phyloP scores from a whole-genome alignment of 257 asterid species.

The Penstemon eatonii region DNA sequence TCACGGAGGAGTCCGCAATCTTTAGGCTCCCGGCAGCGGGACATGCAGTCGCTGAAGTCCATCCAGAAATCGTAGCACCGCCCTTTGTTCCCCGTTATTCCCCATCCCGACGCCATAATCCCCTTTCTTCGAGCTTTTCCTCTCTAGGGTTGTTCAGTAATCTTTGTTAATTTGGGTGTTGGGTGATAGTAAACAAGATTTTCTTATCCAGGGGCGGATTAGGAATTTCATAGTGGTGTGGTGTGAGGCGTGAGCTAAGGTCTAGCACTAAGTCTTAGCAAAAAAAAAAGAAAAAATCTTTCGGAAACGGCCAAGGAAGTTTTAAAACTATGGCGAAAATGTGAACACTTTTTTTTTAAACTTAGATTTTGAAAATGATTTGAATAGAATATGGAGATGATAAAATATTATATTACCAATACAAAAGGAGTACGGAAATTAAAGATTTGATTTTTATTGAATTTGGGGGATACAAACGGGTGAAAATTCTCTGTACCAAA shows the following conservation, averaged over 20 bases:
- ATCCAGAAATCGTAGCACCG: constrained; percentile 98
- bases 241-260: too few species aligned
- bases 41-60: constrained; percentile 95
- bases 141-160: constrained; percentile 34
- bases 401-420: too few species aligned
- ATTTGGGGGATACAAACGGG: too few species aligned
- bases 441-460: too few species aligned
- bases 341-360: neutral
- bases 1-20: constrained; percentile 90
- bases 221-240: neutral
- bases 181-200: neutral
- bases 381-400: too few species aligned
- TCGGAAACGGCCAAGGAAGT: neutral
- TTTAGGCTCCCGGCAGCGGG: constrained; percentile 83
- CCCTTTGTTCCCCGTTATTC: constrained; percentile 94
- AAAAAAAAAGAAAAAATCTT: too few species aligned
- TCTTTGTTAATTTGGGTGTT: constrained; percentile 21
- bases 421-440: too few species aligned
- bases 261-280: too few species aligned
- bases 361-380: too few species aligned
- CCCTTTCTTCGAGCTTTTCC: constrained; percentile 28
- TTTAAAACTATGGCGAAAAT: neutral
- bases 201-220: constrained; percentile 23
- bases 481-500: too few species aligned
- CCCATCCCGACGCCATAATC: constrained; percentile 96